Evolutionary conservation across 2,329 filamentous ascomycete species (phyloP).

Genomic region (Penicillium nordicum): DNA sequence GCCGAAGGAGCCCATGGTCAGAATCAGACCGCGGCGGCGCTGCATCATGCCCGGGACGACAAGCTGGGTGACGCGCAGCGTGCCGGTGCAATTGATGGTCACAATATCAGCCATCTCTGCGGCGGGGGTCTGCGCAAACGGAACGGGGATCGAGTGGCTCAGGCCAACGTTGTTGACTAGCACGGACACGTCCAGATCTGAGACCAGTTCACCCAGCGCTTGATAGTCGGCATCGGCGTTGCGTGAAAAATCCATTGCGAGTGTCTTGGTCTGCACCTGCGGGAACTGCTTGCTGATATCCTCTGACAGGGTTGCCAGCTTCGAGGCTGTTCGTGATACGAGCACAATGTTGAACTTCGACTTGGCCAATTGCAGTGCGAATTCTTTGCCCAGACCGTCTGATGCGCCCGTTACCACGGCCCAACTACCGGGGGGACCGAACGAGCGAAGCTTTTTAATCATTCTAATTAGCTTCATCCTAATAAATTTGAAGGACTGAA

Average conservation of each 20-base stretch:
- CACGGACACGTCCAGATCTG: constrained; percentile 75
- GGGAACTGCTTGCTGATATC: constrained; percentile 70
- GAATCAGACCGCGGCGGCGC: constrained; percentile 80
- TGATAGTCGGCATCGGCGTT: constrained; percentile 79
- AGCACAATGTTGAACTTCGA: constrained; percentile 95
- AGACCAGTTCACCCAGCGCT: constrained; percentile 63
- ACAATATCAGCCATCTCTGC: constrained; percentile 86
- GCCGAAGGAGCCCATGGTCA: constrained; percentile 97
- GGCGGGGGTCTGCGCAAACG: constrained; percentile 75
- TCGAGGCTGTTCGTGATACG: constrained; percentile 90
- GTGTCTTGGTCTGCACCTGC: constrained; percentile 67
- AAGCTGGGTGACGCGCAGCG: constrained; percentile 80
- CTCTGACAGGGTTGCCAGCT: constrained; percentile 72
- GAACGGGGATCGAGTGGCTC: constrained; percentile 87
- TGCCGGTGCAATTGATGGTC: constrained; percentile 90
- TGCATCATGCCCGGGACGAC: constrained; percentile 80
- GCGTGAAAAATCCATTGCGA: constrained; percentile 88
- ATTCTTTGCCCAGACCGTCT: constrained; percentile 96
- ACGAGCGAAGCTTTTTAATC: constrained; percentile 70
- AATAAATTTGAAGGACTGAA: background rate
- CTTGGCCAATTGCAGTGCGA: constrained; percentile 79
- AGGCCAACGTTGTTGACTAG: constrained; percentile 96
- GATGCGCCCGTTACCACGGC: constrained; percentile 92
- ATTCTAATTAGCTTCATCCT: constrained; percentile 13
- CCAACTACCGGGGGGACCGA: constrained; percentile 89